Conservation (phyloP, 352 stramenopile genomes). For the Globisporangium emineosum region DNA sequence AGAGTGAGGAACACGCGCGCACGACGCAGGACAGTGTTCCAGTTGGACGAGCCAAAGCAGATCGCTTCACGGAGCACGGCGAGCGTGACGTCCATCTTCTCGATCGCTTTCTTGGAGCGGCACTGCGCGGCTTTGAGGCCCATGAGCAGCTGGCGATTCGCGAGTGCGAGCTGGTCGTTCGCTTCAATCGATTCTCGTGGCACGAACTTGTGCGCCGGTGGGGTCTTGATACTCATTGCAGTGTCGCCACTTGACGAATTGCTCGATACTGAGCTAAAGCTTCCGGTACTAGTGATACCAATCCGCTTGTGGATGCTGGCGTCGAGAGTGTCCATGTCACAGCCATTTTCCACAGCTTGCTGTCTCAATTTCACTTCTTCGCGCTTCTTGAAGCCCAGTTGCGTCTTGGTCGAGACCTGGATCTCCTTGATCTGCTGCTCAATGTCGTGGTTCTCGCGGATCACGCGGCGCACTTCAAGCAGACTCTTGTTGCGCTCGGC, state of each 20-base stretch:
- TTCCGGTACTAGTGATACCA: slow-evolving; percentile 18
- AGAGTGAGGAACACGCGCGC: slow-evolving; percentile 37
- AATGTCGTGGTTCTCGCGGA: slow-evolving; percentile 58
- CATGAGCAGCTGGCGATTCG: slow-evolving; percentile 69
- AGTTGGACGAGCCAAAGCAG: slow-evolving; percentile 25
- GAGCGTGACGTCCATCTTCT: slow-evolving; percentile 60
- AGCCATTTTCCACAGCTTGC: slow-evolving; percentile 39
- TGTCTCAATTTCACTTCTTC: slow-evolving; percentile 44
- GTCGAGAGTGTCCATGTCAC: slow-evolving; percentile 46
- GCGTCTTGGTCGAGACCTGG: slow-evolving; percentile 31
- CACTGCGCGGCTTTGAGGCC: slow-evolving; percentile 62
- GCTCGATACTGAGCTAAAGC: neutral
- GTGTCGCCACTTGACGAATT: slow-evolving; percentile 18
- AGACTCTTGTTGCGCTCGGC: slow-evolving; percentile 51
- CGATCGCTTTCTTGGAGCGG: slow-evolving; percentile 44
- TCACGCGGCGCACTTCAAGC: slow-evolving; percentile 42
- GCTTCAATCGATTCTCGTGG: slow-evolving; percentile 59
- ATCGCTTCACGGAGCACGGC: slow-evolving; percentile 42
- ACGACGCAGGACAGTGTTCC: slow-evolving; percentile 26
- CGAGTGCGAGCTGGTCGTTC: slow-evolving; percentile 56
- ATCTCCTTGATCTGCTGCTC: slow-evolving; percentile 48
- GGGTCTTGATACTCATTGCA: slow-evolving; percentile 30
- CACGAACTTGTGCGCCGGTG: slow-evolving; percentile 64
- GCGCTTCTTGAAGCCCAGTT: slow-evolving; percentile 31
- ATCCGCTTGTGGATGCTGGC: slow-evolving; percentile 40